phyloP scores from a whole-genome alignment of 2,329 filamentous ascomycete species.

The Apiospora kogelbergensis region DNA sequence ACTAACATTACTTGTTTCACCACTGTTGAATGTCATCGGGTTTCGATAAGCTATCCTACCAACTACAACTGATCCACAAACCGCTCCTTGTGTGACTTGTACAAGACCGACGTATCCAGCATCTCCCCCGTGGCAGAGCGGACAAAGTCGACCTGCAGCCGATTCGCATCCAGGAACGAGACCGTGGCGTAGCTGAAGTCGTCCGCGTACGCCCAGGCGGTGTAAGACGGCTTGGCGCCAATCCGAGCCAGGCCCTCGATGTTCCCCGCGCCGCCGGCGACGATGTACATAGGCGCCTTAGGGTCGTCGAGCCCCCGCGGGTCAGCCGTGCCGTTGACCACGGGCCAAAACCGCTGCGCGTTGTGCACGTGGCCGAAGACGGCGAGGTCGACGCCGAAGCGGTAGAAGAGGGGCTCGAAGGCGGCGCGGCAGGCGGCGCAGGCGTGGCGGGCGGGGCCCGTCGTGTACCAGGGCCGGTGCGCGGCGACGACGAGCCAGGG shows the following conservation, averaged over 20 bases:
- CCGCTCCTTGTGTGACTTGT: slow-evolving; percentile 44
- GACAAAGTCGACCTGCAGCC: slow-evolving; percentile 52
- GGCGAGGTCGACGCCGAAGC: slow-evolving; percentile 56
- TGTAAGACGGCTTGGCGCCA: slow-evolving; percentile 41
- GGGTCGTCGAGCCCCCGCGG: slow-evolving; percentile 38
- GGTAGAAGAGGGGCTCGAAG: slow-evolving; percentile 54
- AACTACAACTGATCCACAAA: slow-evolving; percentile 45
- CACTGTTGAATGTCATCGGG: too few relatives aligned
- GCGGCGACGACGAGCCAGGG: slow-evolving; percentile 52
- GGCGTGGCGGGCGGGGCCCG: slow-evolving; percentile 24
- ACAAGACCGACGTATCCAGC: slow-evolving; percentile 47
- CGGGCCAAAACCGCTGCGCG: slow-evolving; percentile 51
- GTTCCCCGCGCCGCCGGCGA: slow-evolving; percentile 56
- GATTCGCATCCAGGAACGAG: slow-evolving; percentile 42
- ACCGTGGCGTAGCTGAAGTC: slow-evolving; percentile 54
- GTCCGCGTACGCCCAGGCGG: slow-evolving; percentile 49
- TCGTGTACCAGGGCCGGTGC: slow-evolving; percentile 49
- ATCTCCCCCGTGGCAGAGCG: slow-evolving; percentile 46
- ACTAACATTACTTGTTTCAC: not conserved
- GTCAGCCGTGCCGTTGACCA: slow-evolving; percentile 36
- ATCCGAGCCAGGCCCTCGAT: slow-evolving; percentile 50
- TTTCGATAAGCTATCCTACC: too few relatives aligned
- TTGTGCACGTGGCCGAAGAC: slow-evolving; percentile 61
- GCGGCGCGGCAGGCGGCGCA: slow-evolving; percentile 50
- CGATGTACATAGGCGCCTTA: slow-evolving; percentile 51